These are phyloP conservation scores for Hymenoscyphus repandus DNA, from an alignment of 2,329 filamentous ascomycete species.

Conservation along the genomic window DNA sequence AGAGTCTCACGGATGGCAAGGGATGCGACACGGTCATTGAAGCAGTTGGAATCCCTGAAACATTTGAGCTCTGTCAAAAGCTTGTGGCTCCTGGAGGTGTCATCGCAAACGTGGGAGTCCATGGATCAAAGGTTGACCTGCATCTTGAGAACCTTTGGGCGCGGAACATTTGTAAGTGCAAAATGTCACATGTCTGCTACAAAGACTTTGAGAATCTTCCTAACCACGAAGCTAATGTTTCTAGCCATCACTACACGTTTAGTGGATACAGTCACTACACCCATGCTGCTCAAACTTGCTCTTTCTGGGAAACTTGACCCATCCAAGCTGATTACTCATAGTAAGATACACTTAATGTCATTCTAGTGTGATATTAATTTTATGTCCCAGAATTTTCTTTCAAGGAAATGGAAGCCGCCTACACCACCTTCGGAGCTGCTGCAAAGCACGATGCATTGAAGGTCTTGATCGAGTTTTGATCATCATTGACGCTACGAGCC, in stretches of 20 bases:
- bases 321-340: constrained; percentile 41
- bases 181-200: neutral
- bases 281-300: constrained; percentile 44
- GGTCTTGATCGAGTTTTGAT: constrained; percentile 35
- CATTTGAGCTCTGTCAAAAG: constrained; percentile 48
- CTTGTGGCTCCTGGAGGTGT: constrained; percentile 48
- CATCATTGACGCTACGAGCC: neutral
- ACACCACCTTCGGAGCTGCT: constrained; percentile 38
- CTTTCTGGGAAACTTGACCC: constrained; percentile 38
- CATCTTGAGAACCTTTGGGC: constrained; percentile 50
- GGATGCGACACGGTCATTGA: constrained; percentile 65
- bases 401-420: constrained; percentile 39
- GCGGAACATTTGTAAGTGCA: constrained; percentile 44
- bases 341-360: constrained; percentile 25
- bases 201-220: neutral
- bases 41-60: constrained; percentile 59
- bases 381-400: constrained; percentile 35
- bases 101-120: constrained; percentile 54
- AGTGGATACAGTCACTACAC: constrained; percentile 43
- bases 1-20: constrained; percentile 41
- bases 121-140: constrained; percentile 47
- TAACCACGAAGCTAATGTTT: constrained; percentile 2
- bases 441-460: constrained; percentile 40
- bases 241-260: constrained; percentile 42
- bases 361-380: neutral